Percentiles rank a stretch among this genome's conserved stretches.
Conservation (phyloP, 2,329 filamentous ascomycete species). For the Phialocephala subalpina region DNA sequence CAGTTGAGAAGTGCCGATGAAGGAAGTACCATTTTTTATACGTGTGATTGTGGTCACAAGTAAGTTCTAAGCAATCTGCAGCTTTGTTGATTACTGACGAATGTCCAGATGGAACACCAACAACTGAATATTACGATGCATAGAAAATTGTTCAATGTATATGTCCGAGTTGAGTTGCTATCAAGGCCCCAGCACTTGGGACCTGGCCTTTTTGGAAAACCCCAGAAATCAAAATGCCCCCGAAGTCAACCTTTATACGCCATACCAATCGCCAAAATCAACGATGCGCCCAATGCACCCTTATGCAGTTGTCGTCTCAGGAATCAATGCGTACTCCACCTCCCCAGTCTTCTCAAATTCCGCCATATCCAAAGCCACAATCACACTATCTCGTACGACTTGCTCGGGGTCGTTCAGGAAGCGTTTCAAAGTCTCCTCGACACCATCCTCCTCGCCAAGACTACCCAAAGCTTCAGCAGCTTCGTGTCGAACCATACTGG, state of each 20-base stretch:
- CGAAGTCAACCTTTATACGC: neutral
- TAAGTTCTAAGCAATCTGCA: conserved; percentile 51
- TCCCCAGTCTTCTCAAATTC: conserved; percentile 93
- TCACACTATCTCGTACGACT: conserved; percentile 92
- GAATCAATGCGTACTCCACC: conserved; percentile 90
- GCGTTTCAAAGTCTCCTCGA: conserved; percentile 82
- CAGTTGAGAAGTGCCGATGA: conserved; percentile 94
- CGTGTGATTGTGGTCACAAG: conserved; percentile 87
- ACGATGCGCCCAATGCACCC: conserved; percentile 16
- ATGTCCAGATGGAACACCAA: conserved; percentile 46
- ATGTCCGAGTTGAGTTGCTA: conserved; percentile 30
- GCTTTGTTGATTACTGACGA: neutral
- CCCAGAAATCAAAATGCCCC: conserved; percentile 7
- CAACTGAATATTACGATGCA: conserved; percentile 42
- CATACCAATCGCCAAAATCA: neutral
- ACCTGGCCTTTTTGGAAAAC: conserved; percentile 35
- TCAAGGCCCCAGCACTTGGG: conserved; percentile 45
- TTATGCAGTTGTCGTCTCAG: conserved; percentile 56
- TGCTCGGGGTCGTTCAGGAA: conserved; percentile 92
- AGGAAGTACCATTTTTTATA: conserved; percentile 91
- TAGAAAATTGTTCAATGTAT: neutral
- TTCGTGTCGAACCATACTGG: conserved; percentile 97
- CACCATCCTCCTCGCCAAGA: conserved; percentile 90
- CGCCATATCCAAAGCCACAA: conserved; percentile 97
- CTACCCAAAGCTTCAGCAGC: conserved; percentile 96